phyloP scores from a whole-genome alignment of 2,329 filamentous ascomycete species.

The Triangularia setosa region DNA sequence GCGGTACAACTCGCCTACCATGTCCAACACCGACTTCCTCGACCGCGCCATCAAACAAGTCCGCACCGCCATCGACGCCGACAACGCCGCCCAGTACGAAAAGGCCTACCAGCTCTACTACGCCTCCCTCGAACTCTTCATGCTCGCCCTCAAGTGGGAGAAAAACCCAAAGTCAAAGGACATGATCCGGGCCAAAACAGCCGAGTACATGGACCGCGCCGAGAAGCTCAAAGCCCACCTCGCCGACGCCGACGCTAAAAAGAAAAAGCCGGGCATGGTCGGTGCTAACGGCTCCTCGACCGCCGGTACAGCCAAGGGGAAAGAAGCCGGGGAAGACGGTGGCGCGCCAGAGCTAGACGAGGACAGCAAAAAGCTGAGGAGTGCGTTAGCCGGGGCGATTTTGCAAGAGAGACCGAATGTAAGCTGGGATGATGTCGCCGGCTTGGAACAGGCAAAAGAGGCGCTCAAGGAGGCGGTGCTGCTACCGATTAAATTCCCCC shows the following conservation, averaged over 20 bases:
- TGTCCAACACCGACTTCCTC: slow-evolving; percentile 97
- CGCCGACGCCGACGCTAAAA: slow-evolving; percentile 65
- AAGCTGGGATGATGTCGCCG: slow-evolving; percentile 97
- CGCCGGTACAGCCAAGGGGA: slow-evolving; percentile 59
- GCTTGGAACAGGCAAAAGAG: slow-evolving; percentile 90
- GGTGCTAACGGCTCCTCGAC: slow-evolving; percentile 67
- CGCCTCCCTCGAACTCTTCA: slow-evolving; percentile 92
- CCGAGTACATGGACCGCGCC: slow-evolving; percentile 96
- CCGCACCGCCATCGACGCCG: slow-evolving; percentile 94
- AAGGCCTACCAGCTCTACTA: slow-evolving; percentile 97
- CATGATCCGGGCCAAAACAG: slow-evolving; percentile 92
- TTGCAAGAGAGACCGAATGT: slow-evolving; percentile 94
- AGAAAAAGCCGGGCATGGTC: slow-evolving; percentile 67
- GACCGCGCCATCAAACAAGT: slow-evolving; percentile 95
- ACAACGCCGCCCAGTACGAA: slow-evolving; percentile 94
- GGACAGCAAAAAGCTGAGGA: slow-evolving; percentile 91
- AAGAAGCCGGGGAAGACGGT: slow-evolving; percentile 43
- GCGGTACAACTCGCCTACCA: slow-evolving; percentile 41
- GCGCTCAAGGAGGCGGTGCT: slow-evolving; percentile 97
- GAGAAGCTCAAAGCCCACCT: slow-evolving; percentile 96
- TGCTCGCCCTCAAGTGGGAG: slow-evolving; percentile 99
- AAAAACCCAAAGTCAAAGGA: slow-evolving; percentile 97
- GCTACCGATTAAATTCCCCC: slow-evolving; percentile 96
- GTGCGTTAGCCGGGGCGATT: slow-evolving; percentile 86
- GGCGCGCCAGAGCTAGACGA: slow-evolving; percentile 64